Evolutionary conservation across 169 alveolate species (phyloP).

Genomic region (Perkinsus olseni): DNA sequence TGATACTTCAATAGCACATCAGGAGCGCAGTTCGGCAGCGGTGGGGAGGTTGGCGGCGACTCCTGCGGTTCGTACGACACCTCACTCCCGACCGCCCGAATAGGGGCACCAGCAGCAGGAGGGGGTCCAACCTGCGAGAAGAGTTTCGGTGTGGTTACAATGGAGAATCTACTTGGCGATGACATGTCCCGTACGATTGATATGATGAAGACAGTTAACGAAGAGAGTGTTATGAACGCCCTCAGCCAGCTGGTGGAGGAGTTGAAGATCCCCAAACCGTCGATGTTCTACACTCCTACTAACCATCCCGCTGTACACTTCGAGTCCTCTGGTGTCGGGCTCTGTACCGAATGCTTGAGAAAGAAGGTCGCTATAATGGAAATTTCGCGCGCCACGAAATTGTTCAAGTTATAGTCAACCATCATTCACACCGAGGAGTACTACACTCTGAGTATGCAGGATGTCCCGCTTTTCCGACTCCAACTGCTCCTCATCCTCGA

Average conservation of each 20-base stretch:
- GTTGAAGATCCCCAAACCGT: background rate
- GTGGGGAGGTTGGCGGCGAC: background rate
- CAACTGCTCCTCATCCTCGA: background rate
- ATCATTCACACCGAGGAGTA: too few species aligned
- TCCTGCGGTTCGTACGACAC: background rate
- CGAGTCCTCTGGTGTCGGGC: background rate
- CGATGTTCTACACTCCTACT: background rate
- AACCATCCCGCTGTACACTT: background rate
- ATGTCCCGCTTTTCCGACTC: background rate
- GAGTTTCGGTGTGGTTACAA: background rate
- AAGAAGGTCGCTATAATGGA: background rate
- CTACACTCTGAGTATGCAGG: background rate
- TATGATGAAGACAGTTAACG: background rate
- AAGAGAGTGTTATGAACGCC: background rate
- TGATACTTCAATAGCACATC: background rate
- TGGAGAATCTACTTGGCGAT: background rate
- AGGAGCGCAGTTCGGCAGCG: background rate
- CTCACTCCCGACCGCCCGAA: background rate
- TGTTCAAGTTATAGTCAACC: too few species aligned
- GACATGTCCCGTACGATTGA: background rate
- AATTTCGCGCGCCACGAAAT: background rate
- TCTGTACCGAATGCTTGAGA: background rate
- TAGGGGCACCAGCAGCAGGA: background rate
- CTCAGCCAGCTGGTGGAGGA: background rate
- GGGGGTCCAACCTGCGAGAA: background rate